phyloP scores from a whole-genome alignment of 139 green algal species.

The Nannochloris sp. region DNA sequence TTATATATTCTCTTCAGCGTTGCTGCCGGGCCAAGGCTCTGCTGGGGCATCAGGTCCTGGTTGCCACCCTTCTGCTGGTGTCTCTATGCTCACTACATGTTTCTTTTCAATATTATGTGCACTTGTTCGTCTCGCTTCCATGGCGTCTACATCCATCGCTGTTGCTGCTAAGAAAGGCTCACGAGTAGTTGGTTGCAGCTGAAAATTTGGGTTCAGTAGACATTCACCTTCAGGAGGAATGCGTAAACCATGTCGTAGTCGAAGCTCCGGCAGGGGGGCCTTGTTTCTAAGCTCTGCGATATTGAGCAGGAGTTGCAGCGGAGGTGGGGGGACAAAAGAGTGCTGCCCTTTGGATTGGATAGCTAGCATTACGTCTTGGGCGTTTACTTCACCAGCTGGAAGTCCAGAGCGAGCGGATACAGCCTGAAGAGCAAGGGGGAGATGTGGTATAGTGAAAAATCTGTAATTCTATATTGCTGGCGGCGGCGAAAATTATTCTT shows the following conservation, averaged over 20 bases:
- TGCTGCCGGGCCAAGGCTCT: background rate
- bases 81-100: background rate
- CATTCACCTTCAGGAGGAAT: slow-evolving; percentile 29
- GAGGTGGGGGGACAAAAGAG: slow-evolving; percentile 38
- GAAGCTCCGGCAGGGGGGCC: slow-evolving; percentile 31
- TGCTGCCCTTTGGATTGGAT: slow-evolving; percentile 32
- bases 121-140: background rate
- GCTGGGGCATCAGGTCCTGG: background rate
- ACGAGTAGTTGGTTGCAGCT: slow-evolving; percentile 10
- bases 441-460: background rate
- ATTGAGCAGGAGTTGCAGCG: slow-evolving; percentile 22
- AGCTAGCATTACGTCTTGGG: slow-evolving; percentile 58
- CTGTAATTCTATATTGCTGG: background rate
- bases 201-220: slow-evolving; percentile 34
- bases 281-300: slow-evolving; percentile 40
- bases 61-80: background rate
- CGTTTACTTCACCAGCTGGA: slow-evolving; percentile 30
- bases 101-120: background rate
- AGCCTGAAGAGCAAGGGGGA: slow-evolving; percentile 5
- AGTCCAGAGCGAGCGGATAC: slow-evolving; percentile 13
- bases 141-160: background rate
- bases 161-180: background rate
- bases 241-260: slow-evolving; percentile 19
- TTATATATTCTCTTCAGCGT: no score
- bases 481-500: no score